Base-by-base conservation (phyloP, 805 yeast genomes). In the Kazachstania bromeliacearum region DNA sequence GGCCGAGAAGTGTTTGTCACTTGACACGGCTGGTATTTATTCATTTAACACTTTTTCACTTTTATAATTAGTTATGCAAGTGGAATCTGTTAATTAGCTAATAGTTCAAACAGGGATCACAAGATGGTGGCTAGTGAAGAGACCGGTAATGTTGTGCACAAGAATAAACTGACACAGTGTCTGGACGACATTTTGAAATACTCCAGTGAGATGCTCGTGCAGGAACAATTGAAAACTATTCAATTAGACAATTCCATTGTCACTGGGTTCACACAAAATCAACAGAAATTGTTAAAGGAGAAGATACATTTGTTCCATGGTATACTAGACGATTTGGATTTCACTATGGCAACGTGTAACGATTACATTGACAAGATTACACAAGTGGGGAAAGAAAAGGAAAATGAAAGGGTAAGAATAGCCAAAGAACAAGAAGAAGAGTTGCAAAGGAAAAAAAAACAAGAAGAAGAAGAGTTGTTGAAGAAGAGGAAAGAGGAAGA, bases 191-290 rank as follows among this genome's bases (percentile, higher is more conserved):
- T 58, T 9, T 39, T 58, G 46, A 50, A 42, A 33, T 46, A 53
- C 10, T 55, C 59, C 3, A 57, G 57, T 19, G 66, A 60, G 30
- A 48, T 58, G 57, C 40, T 58, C 39, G 46, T 55, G 2, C 60
- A 58, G 35, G 60, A 58, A 41, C 63, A 58, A 40, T 31, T 56
- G 30, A 58, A 55, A 33, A 55, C 59, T 3, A 55, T 56, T 12
- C 59, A 55, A 34, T 35, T 55, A 12, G 56, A 55, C 39, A 40
- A 46, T 3, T 38, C 46, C 10, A 43, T 53, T 7, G 43, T 47
- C 2, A 46, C 44, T 28, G 62, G 57, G 3, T 54, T 49, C 36
- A 45, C 53, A 7, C 39, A 45, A 23, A 35, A 40, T 5, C 60
- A 57, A 39, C 53, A 53, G 33, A 47, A 41, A 24, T 22, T 40